Conservation (phyloP, 345 rosid species). For the Geranium rotundifolium region DNA sequence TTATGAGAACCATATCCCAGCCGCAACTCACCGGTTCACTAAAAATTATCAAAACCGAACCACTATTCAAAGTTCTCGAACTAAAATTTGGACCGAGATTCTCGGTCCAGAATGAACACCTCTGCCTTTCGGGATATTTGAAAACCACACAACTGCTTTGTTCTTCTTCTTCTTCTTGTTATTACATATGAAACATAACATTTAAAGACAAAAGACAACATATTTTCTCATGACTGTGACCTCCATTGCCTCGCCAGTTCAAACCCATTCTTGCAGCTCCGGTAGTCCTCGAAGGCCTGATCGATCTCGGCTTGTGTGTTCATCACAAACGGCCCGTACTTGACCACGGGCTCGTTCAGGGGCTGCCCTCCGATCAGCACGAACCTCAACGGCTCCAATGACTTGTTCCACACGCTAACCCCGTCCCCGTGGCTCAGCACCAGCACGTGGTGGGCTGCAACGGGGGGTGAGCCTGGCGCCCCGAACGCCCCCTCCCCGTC, state of each 20-base stretch:
- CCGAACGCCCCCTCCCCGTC: slow-evolving; percentile 27
- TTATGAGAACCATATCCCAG: no score
- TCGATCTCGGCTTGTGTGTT: slow-evolving; percentile 24
- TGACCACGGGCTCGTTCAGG: slow-evolving; percentile 18
- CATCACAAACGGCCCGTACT: slow-evolving; percentile 27
- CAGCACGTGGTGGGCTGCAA: slow-evolving; percentile 19
- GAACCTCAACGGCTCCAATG: slow-evolving; percentile 12
- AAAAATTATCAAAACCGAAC: no score
- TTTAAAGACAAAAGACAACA: no score
- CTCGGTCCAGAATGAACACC: no score
- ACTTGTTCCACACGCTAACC: slow-evolving; percentile 18
- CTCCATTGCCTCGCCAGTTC: slow-evolving; percentile 25
- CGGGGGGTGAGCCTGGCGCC: slow-evolving; percentile 2
- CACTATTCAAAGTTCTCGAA: no score
- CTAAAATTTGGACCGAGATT: no score
- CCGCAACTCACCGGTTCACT: no score
- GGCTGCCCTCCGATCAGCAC: slow-evolving; percentile 26
- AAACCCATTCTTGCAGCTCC: slow-evolving; percentile 22
- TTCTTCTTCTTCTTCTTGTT: no score
- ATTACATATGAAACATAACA: no score
- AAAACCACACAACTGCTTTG: no score
- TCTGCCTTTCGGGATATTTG: no score
- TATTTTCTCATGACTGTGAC: slow-evolving; percentile 5
- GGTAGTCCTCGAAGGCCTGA: slow-evolving; percentile 19
- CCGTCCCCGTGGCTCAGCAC: slow-evolving; percentile 22